Conservation (phyloP, 495 filamentous ascomycete species). For the Penicillium diatomitis region DNA sequence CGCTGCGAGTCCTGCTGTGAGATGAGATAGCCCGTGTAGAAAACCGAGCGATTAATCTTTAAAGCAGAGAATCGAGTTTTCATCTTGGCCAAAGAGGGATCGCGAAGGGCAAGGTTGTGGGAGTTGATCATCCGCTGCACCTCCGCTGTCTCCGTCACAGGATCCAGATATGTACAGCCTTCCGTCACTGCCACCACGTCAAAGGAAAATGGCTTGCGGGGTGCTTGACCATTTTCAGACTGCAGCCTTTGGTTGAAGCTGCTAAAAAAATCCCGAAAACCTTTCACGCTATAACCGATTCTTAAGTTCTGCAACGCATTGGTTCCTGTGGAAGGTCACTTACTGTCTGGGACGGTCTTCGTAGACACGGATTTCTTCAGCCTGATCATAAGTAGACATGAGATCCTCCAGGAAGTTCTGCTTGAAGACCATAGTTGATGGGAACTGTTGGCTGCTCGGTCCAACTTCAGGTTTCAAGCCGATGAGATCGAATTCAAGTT, state of each 20-base stretch:
- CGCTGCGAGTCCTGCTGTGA: conserved; percentile 55
- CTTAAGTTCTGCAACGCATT: conserved; percentile 4
- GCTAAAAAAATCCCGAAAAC: conserved; percentile 73
- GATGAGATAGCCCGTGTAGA: conserved; percentile 93
- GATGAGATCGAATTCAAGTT: conserved; percentile 81
- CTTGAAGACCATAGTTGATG: conserved; percentile 80
- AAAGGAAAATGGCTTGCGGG: conserved; percentile 53
- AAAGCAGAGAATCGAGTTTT: conserved; percentile 36
- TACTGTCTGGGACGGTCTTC: conserved; percentile 60
- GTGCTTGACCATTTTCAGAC: conserved; percentile 17
- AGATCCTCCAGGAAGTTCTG: conserved; percentile 69
- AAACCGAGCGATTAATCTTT: conserved; percentile 74
- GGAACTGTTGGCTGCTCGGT: conserved; percentile 65
- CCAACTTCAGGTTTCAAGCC: conserved; percentile 78
- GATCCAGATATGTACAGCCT: conserved; percentile 64
- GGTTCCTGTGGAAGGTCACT: conserved; percentile 8
- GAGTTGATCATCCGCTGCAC: conserved; percentile 82
- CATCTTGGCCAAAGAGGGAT: conserved; percentile 21
- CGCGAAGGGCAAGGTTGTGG: conserved; percentile 57
- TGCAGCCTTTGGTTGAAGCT: conserved; percentile 54
- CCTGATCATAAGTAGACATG: conserved; percentile 72
- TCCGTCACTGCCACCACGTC: conserved; percentile 89
- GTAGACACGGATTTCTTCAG: conserved; percentile 70
- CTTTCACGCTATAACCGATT: conserved; percentile 46
- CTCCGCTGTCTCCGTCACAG: conserved; percentile 71